A percentile compares a stretch with the other conserved stretches of the same genome.
Conservation (phyloP, 805 yeast species). For the Cyberlindnera petersonii region DNA sequence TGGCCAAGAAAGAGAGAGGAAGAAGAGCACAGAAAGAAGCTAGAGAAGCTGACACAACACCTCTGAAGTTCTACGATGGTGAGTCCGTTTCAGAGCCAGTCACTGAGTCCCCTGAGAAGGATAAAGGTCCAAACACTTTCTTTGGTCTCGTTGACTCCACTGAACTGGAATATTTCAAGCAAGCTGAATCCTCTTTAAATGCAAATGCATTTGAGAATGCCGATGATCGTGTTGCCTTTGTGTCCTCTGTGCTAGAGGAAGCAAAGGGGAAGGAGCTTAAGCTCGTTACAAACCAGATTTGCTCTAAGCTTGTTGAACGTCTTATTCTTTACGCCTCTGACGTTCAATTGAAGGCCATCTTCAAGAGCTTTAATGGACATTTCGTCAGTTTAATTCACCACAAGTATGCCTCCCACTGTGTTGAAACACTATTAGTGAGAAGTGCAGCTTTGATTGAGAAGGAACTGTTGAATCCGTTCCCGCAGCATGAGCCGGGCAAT, state of each 20-base stretch:
- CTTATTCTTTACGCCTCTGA: conserved; percentile 64
- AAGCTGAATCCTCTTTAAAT: conserved; percentile 83
- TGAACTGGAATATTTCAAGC: conserved; percentile 88
- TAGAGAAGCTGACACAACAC: conserved; percentile 12
- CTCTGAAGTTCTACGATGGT: conserved; percentile 11
- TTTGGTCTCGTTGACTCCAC: conserved; percentile 83
- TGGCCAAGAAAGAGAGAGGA: conserved; percentile 37
- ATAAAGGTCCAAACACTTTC: conserved; percentile 45
- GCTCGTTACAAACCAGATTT: conserved; percentile 88
- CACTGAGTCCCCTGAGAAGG: conserved; percentile 11
- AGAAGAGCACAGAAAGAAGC: conserved; percentile 35
- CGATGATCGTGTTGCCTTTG: conserved; percentile 73
- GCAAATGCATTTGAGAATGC: conserved; percentile 69
- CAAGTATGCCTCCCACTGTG: conserved; percentile 89
- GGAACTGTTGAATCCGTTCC: conserved; percentile 52
- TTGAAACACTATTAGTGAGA: conserved; percentile 79
- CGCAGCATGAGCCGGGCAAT: conserved; percentile 25
- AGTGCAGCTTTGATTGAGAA: conserved; percentile 71
- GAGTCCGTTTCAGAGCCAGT: conserved; percentile 4
- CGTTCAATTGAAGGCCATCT: conserved; percentile 60
- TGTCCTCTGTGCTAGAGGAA: conserved; percentile 78
- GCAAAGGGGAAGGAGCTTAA: conserved; percentile 86
- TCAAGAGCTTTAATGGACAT: conserved; percentile 66
- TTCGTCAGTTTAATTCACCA: conserved; percentile 76
- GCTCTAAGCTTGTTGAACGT: conserved; percentile 90